Conservation (phyloP, 345 rosid genomes). For the Sisymbrium irio region DNA sequence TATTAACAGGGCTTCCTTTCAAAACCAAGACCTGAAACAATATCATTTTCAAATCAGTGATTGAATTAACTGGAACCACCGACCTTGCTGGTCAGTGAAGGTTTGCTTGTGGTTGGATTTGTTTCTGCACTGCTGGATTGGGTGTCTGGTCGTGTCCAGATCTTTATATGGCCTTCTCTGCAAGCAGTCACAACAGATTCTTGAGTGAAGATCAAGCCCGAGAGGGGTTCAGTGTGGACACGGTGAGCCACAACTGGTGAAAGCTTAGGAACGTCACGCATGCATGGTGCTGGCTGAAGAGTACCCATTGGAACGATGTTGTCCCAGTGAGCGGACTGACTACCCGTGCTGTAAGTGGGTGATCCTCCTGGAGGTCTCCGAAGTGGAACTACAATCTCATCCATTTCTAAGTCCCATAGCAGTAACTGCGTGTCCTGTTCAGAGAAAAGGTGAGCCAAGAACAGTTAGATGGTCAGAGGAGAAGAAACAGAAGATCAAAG, state of each 20-base stretch:
- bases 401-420: constrained; percentile 95
- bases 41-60: background rate
- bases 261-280: constrained; percentile 83
- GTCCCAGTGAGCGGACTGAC: constrained; percentile 99
- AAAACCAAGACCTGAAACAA: constrained; percentile 11
- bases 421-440: constrained; percentile 89
- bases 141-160: constrained; percentile 91
- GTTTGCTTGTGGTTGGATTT: constrained; percentile 17
- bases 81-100: constrained; percentile 8
- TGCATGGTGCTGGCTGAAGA: constrained; percentile 91
- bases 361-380: constrained; percentile 90
- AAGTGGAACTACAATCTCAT: constrained; percentile 93
- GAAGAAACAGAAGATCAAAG: background rate
- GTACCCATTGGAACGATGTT: constrained; percentile 63
- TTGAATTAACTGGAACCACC: constrained; percentile 25
- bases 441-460: background rate
- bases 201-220: constrained; percentile 79
- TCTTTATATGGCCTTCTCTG: constrained; percentile 85
- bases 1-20: background rate
- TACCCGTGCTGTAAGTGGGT: constrained; percentile 91
- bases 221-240: constrained; percentile 87
- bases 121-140: constrained; percentile 54
- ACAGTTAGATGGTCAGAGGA: background rate
- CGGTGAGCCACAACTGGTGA: constrained; percentile 84
- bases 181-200: constrained; percentile 85